Evolutionary conservation across 2,329 filamentous ascomycete genomes (phyloP).

Genomic region (Penicillium occitanis): DNA sequence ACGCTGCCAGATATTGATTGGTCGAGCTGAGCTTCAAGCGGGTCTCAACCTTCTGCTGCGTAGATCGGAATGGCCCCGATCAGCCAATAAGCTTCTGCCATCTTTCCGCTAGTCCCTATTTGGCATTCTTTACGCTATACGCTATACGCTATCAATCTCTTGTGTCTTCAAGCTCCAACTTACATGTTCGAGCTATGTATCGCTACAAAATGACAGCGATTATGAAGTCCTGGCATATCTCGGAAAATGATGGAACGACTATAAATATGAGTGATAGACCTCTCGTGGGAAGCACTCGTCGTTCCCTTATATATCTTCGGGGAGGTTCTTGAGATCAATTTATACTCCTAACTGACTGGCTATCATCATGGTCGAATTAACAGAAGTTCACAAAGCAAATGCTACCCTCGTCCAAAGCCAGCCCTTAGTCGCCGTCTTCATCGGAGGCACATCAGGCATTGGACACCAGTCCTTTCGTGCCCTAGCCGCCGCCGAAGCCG

Average conservation of each 20-base stretch:
- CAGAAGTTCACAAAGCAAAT: slow-evolving; percentile 14
- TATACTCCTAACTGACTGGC: background rate
- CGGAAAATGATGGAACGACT: background rate
- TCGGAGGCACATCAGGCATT: slow-evolving; percentile 19
- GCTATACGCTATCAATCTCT: background rate
- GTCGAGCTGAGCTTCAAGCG: background rate
- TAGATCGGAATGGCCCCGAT: background rate
- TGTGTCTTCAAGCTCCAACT: background rate
- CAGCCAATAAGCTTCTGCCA: background rate
- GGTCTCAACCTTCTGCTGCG: background rate
- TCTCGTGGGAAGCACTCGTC: background rate
- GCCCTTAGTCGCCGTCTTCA: slow-evolving; percentile 17
- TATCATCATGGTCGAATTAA: slow-evolving; percentile 13
- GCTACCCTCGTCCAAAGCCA: slow-evolving; percentile 13
- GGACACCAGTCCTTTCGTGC: slow-evolving; percentile 15
- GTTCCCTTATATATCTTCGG: background rate
- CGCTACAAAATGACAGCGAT: background rate
- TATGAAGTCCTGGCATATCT: background rate
- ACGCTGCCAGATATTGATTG: background rate
- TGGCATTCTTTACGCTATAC: background rate
- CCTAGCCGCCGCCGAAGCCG: slow-evolving; percentile 11
- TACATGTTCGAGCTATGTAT: background rate
- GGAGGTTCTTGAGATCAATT: background rate
- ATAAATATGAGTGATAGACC: background rate
- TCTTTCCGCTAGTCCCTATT: background rate